These are phyloP conservation scores for Leccinum ponderosum DNA, from an alignment of 1,284 basidiomycete species.

Conservation along the genomic window DNA sequence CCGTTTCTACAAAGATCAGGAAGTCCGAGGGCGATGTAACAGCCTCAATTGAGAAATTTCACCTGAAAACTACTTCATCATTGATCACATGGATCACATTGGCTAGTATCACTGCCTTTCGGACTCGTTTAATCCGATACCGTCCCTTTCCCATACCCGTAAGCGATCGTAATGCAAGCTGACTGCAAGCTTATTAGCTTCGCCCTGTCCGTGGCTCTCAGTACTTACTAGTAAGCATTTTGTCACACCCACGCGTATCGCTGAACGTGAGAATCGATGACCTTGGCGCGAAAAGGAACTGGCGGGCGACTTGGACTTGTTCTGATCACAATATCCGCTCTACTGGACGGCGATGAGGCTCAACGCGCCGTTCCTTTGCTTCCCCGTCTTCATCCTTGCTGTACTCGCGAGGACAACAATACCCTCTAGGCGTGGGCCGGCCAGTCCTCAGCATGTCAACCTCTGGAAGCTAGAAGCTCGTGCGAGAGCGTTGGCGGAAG, in stretches of 20 bases:
- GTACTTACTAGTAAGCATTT: not conserved
- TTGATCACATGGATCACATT: too few relatives aligned
- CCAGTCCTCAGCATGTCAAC: slow-evolving; percentile 43
- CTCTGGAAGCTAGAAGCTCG: slow-evolving; percentile 40
- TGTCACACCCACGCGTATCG: not conserved
- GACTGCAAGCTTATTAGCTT: not conserved
- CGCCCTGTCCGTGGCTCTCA: not conserved
- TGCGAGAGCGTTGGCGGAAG: slow-evolving; percentile 8
- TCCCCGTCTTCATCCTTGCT: slow-evolving; percentile 14
- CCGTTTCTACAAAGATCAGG: not conserved
- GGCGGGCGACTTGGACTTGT: not conserved
- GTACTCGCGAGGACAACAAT: slow-evolving; percentile 11
- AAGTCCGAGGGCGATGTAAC: not conserved
- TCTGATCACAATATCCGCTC: not conserved
- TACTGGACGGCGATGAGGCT: slow-evolving; percentile 17
- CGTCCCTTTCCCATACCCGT: too few relatives aligned
- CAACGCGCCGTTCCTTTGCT: slow-evolving; percentile 9
- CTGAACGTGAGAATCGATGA: not conserved
- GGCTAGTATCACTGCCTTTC: too few relatives aligned
- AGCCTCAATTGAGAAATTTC: too few relatives aligned
- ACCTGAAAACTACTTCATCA: too few relatives aligned
- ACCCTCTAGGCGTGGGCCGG: slow-evolving; percentile 16
- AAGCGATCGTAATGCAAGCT: not conserved
- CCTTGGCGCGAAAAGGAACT: not conserved
- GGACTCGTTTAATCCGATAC: too few relatives aligned